Evolutionary conservation across 2,329 filamentous ascomycete genomes (phyloP).

Genomic region (Fusarium virguliforme): DNA sequence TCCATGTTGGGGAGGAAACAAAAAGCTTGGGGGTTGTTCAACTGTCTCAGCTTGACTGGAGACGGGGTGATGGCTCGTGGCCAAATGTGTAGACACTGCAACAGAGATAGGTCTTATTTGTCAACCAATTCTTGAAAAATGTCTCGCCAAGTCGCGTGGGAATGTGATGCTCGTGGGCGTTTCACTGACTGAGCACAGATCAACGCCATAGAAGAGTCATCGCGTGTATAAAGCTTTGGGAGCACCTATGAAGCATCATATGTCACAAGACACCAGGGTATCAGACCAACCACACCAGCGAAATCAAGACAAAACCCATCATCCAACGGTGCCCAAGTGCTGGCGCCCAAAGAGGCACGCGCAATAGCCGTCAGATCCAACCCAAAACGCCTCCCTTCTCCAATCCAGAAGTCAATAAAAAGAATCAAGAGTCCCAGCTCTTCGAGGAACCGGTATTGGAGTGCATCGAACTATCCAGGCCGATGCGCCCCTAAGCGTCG

Average conservation of each 20-base stretch:
- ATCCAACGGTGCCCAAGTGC: conserved; percentile 23
- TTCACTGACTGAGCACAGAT: background rate
- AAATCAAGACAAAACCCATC: conserved; percentile 23
- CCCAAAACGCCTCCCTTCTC: background rate
- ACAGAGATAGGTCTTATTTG: background rate
- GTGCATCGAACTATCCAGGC: conserved; percentile 12
- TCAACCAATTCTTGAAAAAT: background rate
- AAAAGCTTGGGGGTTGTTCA: background rate
- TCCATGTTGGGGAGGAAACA: background rate
- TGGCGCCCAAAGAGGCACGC: background rate
- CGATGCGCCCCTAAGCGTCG: conserved; percentile 49
- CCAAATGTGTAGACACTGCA: background rate
- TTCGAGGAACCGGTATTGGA: conserved; percentile 18
- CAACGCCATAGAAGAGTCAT: background rate
- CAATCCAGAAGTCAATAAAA: background rate
- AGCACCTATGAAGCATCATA: conserved; percentile 2
- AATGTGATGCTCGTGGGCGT: background rate
- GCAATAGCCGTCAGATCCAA: conserved; percentile 1
- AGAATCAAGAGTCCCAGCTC: conserved; percentile 27
- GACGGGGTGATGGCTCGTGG: background rate
- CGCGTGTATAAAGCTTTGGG: background rate
- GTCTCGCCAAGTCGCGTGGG: background rate
- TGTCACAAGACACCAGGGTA: conserved; percentile 30
- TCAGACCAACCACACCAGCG: conserved; percentile 20
- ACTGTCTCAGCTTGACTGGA: background rate